These are phyloP conservation scores for Cladosporium sp. DNA, from an alignment of 2,329 filamentous ascomycete species.

Conservation along the genomic window DNA sequence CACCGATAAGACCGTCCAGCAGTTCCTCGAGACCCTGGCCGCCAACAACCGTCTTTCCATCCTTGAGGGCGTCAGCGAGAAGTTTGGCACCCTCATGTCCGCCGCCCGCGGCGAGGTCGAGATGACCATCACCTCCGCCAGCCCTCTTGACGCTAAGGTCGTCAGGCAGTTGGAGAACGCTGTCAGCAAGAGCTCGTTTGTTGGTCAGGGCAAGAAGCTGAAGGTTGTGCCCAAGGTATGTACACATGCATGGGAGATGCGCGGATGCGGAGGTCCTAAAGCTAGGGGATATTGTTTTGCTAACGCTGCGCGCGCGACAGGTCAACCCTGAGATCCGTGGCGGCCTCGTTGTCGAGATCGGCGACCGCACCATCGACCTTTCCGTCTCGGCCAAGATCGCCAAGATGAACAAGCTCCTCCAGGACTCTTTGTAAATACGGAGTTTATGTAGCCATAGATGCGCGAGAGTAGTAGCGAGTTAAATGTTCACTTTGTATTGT, in stretches of 20 bases:
- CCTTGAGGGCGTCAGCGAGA: conserved; percentile 77
- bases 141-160: conserved; percentile 84
- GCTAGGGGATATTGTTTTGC: conserved; percentile 5
- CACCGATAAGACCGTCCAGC: conserved; percentile 78
- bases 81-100: conserved; percentile 85
- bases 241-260: not conserved
- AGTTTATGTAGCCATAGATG: conserved; percentile 20
- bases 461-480: conserved; percentile 18
- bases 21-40: conserved; percentile 86
- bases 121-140: conserved; percentile 84
- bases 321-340: conserved; percentile 94
- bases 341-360: conserved; percentile 88
- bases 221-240: conserved; percentile 88
- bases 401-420: conserved; percentile 99
- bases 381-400: conserved; percentile 91
- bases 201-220: conserved; percentile 91
- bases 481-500: conserved; percentile 20
- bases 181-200: conserved; percentile 84
- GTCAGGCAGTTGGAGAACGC: conserved; percentile 83
- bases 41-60: conserved; percentile 94
- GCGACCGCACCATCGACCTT: conserved; percentile 96
- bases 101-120: conserved; percentile 92
- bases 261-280: not conserved
- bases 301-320: conserved; percentile 44
- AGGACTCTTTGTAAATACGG: conserved; percentile 84